phyloP scores from a whole-genome alignment of 2,329 filamentous ascomycete species.

The Colletotrichum sp. region DNA sequence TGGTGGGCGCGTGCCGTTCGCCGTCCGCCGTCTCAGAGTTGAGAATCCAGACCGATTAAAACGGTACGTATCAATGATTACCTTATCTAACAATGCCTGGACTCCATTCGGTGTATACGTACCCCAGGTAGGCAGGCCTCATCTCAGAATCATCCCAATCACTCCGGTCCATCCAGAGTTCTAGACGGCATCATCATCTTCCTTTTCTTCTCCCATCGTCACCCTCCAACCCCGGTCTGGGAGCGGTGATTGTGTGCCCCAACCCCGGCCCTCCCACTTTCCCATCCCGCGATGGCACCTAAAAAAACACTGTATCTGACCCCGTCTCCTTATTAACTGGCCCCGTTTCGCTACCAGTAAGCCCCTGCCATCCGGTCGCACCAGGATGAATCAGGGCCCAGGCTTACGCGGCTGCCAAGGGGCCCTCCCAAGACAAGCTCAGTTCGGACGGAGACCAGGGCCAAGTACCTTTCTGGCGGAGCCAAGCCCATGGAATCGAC shows the following conservation, averaged over 20 bases:
- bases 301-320: background rate
- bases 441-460: slow-evolving; percentile 1
- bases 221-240: background rate
- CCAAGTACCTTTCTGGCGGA: background rate
- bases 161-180: background rate
- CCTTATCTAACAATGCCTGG: background rate
- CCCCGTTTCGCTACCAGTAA: background rate
- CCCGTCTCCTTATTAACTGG: slow-evolving; percentile 3
- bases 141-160: background rate
- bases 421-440: slow-evolving; percentile 6
- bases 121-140: background rate
- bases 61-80: background rate
- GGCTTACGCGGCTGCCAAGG: slow-evolving; percentile 22
- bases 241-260: background rate
- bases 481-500: background rate
- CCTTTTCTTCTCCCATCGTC: background rate
- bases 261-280: background rate
- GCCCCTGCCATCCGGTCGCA: slow-evolving; percentile 17
- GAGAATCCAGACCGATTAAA: background rate
- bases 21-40: background rate
- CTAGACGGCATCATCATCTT: background rate
- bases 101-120: background rate
- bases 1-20: background rate
- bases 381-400: slow-evolving; percentile 20
- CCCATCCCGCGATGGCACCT: slow-evolving; percentile 6